Evolutionary conservation across 306 rosid genomes (phyloP).

Genomic region (Medicago lupulina): DNA sequence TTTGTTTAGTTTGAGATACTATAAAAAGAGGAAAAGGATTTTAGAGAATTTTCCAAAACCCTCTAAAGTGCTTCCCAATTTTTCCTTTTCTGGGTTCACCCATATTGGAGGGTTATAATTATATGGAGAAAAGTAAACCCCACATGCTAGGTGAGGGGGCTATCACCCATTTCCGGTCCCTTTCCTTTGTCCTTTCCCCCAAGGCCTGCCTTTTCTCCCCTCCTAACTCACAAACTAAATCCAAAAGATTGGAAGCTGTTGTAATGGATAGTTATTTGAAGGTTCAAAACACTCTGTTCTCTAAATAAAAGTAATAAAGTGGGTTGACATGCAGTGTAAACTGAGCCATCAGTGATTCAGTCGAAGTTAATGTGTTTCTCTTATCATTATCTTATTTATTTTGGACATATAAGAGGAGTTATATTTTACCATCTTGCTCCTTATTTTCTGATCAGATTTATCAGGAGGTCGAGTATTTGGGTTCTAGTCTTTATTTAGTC

Average conservation of each 20-base stretch:
- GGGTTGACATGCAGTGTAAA: background rate
- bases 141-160: background rate
- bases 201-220: background rate
- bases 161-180: background rate
- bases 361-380: constrained; percentile 12
- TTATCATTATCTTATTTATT: constrained; percentile 17
- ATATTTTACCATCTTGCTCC: constrained; percentile 13
- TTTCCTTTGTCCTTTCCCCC: background rate
- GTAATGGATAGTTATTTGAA: constrained; percentile 33
- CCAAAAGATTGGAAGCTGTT: constrained; percentile 16
- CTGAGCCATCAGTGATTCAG: constrained; percentile 11
- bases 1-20: background rate
- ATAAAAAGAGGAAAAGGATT: background rate
- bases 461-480: background rate
- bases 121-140: background rate
- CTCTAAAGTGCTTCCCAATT: background rate
- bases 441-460: constrained; percentile 20
- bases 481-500: constrained; percentile 19
- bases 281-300: constrained; percentile 28
- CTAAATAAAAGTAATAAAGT: constrained; percentile 1
- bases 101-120: background rate
- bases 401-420: background rate
- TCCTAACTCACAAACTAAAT: background rate
- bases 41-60: background rate
- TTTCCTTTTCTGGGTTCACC: background rate